Percentiles rank a stretch among this genome's conserved stretches.
Conservation (phyloP, 1,284 basidiomycete genomes). For the Ceratobasidium sp. region DNA sequence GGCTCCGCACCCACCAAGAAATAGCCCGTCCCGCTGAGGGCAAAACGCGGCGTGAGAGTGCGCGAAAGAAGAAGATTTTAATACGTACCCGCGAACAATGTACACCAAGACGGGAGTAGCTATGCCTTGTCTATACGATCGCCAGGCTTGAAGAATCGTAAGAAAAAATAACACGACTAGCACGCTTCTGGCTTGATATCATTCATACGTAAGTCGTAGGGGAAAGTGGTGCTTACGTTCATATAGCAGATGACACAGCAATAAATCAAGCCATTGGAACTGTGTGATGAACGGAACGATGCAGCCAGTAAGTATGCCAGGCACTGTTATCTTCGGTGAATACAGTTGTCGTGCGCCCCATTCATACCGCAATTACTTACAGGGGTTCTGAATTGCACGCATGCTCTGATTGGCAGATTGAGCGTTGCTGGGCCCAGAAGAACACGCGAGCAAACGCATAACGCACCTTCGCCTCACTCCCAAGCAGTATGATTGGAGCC, state of each 20-base stretch:
- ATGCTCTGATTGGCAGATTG: neutral
- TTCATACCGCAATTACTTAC: neutral
- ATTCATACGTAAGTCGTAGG: neutral
- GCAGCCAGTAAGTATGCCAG: slow-evolving; percentile 15
- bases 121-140: neutral
- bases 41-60: neutral
- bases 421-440: neutral
- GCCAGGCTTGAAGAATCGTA: slow-evolving; percentile 8
- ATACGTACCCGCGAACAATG: neutral
- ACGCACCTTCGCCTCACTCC: neutral
- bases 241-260: slow-evolving; percentile 1
- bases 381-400: slow-evolving; percentile 2
- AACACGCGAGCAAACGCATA: neutral
- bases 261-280: neutral
- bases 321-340: neutral
- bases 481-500: neutral
- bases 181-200: neutral
- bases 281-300: neutral
- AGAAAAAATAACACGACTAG: neutral
- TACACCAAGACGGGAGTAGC: neutral
- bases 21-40: neutral
- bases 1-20: neutral
- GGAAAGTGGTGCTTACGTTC: neutral
- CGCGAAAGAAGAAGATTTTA: neutral
- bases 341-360: neutral